Evolutionary conservation across 2,329 filamentous ascomycete species (phyloP).

Genomic region (Cadophora gregata): DNA sequence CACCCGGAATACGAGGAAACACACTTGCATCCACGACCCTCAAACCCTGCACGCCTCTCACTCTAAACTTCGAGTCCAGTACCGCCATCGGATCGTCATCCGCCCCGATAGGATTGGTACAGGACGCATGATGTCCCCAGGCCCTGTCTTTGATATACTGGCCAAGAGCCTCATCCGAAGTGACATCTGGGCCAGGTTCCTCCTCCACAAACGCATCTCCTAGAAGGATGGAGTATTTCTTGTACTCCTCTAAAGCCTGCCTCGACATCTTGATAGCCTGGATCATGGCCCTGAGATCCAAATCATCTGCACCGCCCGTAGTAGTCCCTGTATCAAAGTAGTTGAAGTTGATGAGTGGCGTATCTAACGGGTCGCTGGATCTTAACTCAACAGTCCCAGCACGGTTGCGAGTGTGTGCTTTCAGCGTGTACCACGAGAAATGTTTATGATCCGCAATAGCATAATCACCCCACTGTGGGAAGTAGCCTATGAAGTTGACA

Average conservation of each 20-base stretch:
- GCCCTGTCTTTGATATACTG: slow-evolving; percentile 55
- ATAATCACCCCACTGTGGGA: slow-evolving; percentile 46
- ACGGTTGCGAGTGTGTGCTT: slow-evolving; percentile 66
- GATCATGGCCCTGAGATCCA: slow-evolving; percentile 35
- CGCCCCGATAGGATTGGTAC: slow-evolving; percentile 60
- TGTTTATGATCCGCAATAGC: slow-evolving; percentile 48
- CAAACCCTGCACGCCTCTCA: slow-evolving; percentile 59
- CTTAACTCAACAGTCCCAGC: slow-evolving; percentile 66
- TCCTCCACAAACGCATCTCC: slow-evolving; percentile 51
- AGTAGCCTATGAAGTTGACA: slow-evolving; percentile 50
- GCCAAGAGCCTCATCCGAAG: slow-evolving; percentile 51
- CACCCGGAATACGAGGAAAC: slow-evolving; percentile 59
- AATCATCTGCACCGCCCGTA: slow-evolving; percentile 16
- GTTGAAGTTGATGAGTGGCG: slow-evolving; percentile 67
- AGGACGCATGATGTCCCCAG: slow-evolving; percentile 64
- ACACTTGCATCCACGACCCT: slow-evolving; percentile 67
- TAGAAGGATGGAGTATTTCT: slow-evolving; percentile 48
- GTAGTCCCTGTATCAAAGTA: slow-evolving; percentile 57
- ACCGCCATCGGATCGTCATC: slow-evolving; percentile 60
- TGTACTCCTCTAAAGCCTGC: slow-evolving; percentile 33
- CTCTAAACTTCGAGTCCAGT: slow-evolving; percentile 61
- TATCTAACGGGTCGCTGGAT: slow-evolving; percentile 66
- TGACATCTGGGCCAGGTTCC: slow-evolving; percentile 50
- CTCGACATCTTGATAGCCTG: slow-evolving; percentile 29
- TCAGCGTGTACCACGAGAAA: slow-evolving; percentile 52